phyloP scores from a whole-genome alignment of 2,329 filamentous ascomycete genomes.

The Clonostachys rosea region DNA sequence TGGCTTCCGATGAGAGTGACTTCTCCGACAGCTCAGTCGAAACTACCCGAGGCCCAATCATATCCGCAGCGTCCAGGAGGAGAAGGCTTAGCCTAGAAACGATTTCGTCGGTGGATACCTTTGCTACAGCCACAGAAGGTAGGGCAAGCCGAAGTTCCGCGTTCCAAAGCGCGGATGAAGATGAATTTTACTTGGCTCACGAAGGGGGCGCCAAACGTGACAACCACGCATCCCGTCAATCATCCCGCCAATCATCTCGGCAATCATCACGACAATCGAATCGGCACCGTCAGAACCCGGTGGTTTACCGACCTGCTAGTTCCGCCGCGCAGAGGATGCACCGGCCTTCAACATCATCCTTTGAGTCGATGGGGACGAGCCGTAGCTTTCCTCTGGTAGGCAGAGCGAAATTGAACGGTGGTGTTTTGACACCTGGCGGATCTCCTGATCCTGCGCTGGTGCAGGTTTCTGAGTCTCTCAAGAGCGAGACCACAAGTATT shows the following conservation, averaged over 20 bases:
- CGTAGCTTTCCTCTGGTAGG: conserved; percentile 59
- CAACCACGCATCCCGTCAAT: conserved; percentile 9
- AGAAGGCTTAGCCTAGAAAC: conserved; percentile 42
- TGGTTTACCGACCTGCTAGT: conserved; percentile 28
- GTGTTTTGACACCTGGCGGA: conserved; percentile 39
- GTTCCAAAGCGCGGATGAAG: conserved; percentile 5
- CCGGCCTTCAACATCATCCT: conserved; percentile 51
- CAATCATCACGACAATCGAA: background rate
- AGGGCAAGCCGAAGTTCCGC: conserved; percentile 29
- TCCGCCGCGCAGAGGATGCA: conserved; percentile 27
- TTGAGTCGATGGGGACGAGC: conserved; percentile 53
- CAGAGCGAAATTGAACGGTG: conserved; percentile 38
- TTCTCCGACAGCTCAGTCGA: conserved; percentile 58
- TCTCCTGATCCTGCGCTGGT: conserved; percentile 45
- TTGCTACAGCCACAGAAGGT: conserved; percentile 52
- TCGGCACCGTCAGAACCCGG: conserved; percentile 21
- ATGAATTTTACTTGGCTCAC: conserved; percentile 2
- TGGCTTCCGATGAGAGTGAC: conserved; percentile 44
- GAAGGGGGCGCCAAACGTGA: conserved; percentile 3
- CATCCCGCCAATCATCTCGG: background rate
- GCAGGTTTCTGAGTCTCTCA: conserved; percentile 40
- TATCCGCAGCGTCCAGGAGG: conserved; percentile 13
- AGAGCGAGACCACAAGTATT: conserved; percentile 39
- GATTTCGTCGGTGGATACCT: conserved; percentile 46
- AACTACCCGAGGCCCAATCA: conserved; percentile 46